Conservation (phyloP, 805 yeast species). For the Ogataea allantospora region DNA sequence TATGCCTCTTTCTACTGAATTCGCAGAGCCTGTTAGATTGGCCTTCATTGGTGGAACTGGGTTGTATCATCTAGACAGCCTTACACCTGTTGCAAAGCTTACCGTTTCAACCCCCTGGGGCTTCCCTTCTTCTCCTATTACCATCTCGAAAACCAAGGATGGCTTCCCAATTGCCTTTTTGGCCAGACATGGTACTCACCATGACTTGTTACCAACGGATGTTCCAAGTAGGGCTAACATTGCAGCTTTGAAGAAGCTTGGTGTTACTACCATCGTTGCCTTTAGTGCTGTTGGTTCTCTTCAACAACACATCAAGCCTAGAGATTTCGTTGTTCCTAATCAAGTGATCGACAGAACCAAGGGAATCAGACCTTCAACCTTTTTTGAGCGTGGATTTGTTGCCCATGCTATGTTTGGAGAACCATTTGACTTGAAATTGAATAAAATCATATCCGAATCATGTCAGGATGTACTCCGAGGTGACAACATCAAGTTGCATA, state of each 20-base stretch:
- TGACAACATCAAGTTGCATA: conserved; percentile 58
- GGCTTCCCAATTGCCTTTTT: conserved; percentile 91
- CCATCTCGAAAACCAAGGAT: conserved; percentile 71
- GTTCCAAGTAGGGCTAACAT: conserved; percentile 94
- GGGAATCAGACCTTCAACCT: conserved; percentile 87
- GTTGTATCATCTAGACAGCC: conserved; percentile 78
- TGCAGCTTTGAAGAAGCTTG: conserved; percentile 87
- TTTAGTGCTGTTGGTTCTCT: conserved; percentile 96
- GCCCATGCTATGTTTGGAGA: conserved; percentile 98
- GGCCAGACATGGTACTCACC: conserved; percentile 92
- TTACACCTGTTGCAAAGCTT: conserved; percentile 81
- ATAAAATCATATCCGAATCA: conserved; percentile 59
- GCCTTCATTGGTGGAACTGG: conserved; percentile 99
- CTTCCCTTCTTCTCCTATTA: conserved; percentile 88
- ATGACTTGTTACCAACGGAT: conserved; percentile 84
- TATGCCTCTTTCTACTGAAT: conserved; percentile 31
- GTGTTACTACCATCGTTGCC: conserved; percentile 85
- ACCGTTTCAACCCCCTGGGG: conserved; percentile 97
- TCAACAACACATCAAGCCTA: conserved; percentile 83
- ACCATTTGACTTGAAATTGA: conserved; percentile 82
- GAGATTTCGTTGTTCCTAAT: conserved; percentile 95
- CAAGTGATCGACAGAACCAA: conserved; percentile 97
- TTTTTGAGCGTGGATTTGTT: conserved; percentile 88
- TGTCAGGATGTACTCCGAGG: conserved; percentile 55
- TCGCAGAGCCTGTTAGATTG: conserved; percentile 65